Evolutionary conservation across 208 protist genomes (phyloP), one percentile per base, ranked within the genome.

Genomic region (Trypanosoma lewisi): DNA sequence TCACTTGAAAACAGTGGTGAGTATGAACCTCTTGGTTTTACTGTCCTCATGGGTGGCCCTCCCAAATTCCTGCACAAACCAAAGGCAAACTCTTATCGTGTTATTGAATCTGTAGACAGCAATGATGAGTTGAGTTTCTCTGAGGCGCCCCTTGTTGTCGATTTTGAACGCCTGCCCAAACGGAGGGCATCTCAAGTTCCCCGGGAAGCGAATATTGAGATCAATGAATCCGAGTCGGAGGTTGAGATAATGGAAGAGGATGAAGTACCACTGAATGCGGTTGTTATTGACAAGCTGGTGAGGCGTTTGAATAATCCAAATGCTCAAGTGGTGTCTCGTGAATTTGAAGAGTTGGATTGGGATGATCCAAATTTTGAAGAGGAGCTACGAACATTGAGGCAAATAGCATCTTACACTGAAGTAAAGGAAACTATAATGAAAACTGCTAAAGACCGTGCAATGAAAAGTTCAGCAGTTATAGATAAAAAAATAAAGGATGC

Each of bases 331-430:
- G 30, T 0, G 30, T 0, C 39, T 34, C 4, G 7, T 19, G 65
- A 71, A 9, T 71, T 73, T 77, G 58, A 64, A 74, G 41, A 71
- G 42, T 62, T 90, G n/a, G 71, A 85, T 50, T 87, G 75, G 75
- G 69, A 69, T 49, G 70, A 83, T 61, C 70, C 67, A 14, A 75
- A 74, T 44, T 83, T 83, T 53, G 64, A 85, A 19, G 47, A 69
- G 14, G 70, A 75, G 21, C 63, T 85, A 2, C 50, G 39, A n/a
- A 55, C 70, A 23, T 33, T 87, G 21, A 66, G 49, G n/a, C 39
- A 77, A 39, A 60, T 91, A 28, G 78, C 72, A 19, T 68, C 73
- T 19, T 80, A 76, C 66, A 63, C 85, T 73, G 80, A 91, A 65
- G 81, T 78, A 11, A 91, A 80, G 42, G 78, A 75, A 17, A 73